Evolutionary conservation across 1,284 basidiomycete species (phyloP), one percentile per base, ranked within the genome.

Genomic region (Abortiporus biennis): DNA sequence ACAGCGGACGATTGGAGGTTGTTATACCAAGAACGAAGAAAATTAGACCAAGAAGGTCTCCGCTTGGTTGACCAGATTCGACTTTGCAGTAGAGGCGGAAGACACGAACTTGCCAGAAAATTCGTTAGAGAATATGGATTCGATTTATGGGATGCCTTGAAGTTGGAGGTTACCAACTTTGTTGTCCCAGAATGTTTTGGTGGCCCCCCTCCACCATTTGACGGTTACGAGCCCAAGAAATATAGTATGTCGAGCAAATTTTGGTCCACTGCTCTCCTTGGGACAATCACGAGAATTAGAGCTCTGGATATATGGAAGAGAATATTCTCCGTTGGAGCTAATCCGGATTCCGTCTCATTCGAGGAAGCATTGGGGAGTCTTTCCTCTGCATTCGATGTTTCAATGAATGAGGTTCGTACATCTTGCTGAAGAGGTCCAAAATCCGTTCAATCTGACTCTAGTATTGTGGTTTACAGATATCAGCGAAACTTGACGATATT

Each of bases 81-180:
- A 41, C n/a, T n/a, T n/a, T n/a, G n/a, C n/a, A n/a, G n/a, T n/a
- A n/a, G n/a, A n/a, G 49, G 51, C 13, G 58, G 56, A 16, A 64
- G 73, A 38, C 59, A 64, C 27, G 56, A 59, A 21, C 51, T n/a
- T n/a, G n/a, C n/a, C n/a, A n/a, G n/a, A n/a, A 56, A 48, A 36
- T 44, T 54, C 32, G 37, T 35, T 1, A 55, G 38, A 27, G 40
- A 46, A 19, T 49, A 68, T 44, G 67, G 66, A 4, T 68, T 71
- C 46, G 78, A 80, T 45, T 64, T 72, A 29, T 80, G 74, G 72
- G 74, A 80, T 50, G 68, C 57, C 4, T 52, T 81, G 33, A 62
- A 69, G 32, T 49, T 60, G 11, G 69, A 72, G 51, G n/a, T n/a
- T n/a, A 51, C 59, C 15, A 48, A 54, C 29, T 54, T 61, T 9